Evolutionary conservation across 371 early-diverging fungal genomes (phyloP).

Genomic region (Dinochytrium kinnereticum): DNA sequence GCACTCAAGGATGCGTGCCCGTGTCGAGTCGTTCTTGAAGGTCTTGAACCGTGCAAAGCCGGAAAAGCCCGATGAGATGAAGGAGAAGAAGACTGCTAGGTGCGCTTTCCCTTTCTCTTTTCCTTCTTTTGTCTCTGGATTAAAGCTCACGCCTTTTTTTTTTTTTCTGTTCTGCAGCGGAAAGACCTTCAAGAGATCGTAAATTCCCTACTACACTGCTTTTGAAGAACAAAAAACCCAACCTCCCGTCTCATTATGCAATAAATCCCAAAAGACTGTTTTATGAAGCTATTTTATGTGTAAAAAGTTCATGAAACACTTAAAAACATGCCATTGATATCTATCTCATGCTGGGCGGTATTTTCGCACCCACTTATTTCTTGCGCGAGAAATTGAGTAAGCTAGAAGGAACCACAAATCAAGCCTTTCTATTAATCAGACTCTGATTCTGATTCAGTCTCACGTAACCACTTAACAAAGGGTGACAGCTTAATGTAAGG

Average conservation of each 20-base stretch:
- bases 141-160: constrained; percentile 1
- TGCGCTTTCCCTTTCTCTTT: constrained; percentile 26
- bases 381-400: background rate
- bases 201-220: too few relatives aligned
- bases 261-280: too few relatives aligned
- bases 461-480: constrained; percentile 73
- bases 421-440: constrained; percentile 39
- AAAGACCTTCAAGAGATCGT: constrained; percentile 48
- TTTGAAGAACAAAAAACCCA: too few relatives aligned
- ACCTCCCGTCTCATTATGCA: too few relatives aligned
- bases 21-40: constrained; percentile 95
- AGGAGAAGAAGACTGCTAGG: constrained; percentile 92
- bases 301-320: too few relatives aligned
- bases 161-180: too few relatives aligned
- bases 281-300: too few relatives aligned
- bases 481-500: constrained; percentile 40
- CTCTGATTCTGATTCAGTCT: constrained; percentile 65
- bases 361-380: too few relatives aligned
- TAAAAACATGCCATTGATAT: too few relatives aligned
- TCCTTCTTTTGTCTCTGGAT: too few relatives aligned
- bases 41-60: constrained; percentile 97
- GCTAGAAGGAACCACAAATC: background rate
- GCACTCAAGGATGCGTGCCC: constrained; percentile 97
- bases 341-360: too few relatives aligned
- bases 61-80: constrained; percentile 76